Percentiles rank a stretch among this genome's conserved stretches.
Conservation (phyloP, 495 filamentous ascomycete genomes). For the Apiosordaria backusii region DNA sequence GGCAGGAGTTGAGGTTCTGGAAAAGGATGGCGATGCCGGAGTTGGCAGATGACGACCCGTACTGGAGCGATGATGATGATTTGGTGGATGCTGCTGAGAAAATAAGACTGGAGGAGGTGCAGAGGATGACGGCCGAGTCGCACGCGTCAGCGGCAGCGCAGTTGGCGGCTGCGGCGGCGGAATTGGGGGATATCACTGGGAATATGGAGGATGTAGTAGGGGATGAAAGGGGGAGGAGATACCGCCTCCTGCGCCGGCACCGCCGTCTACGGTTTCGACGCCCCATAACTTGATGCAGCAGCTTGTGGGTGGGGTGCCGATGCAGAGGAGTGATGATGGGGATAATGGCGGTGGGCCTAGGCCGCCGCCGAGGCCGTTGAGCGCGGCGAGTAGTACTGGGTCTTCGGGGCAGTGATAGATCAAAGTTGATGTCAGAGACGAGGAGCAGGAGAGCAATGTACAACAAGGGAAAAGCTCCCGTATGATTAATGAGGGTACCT, state of each 20-base stretch:
- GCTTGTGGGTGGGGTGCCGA: conserved; percentile 43
- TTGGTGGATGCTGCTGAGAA: conserved; percentile 52
- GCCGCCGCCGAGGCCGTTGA: conserved; percentile 42
- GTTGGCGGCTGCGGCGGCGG: conserved; percentile 24
- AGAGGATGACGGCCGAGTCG: conserved; percentile 37
- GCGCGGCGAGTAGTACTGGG: conserved; percentile 40
- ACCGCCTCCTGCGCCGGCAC: conserved; percentile 14
- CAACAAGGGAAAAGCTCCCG: too few species aligned
- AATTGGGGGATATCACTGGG: conserved; percentile 12
- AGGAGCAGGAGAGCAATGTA: neutral
- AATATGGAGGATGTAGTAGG: conserved; percentile 11
- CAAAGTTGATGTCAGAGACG: neutral
- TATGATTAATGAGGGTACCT: neutral
- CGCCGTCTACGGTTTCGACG: neutral
- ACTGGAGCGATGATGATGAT: conserved; percentile 56
- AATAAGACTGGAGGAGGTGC: conserved; percentile 39
- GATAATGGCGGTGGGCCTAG: conserved; percentile 19
- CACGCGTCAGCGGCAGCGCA: conserved; percentile 22
- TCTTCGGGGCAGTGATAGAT: conserved; percentile 23
- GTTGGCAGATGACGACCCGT: conserved; percentile 47
- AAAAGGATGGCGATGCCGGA: conserved; percentile 54
- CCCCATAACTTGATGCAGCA: neutral
- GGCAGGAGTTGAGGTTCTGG: conserved; percentile 53
- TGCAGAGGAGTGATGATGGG: conserved; percentile 41
- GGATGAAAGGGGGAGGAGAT: conserved; percentile 7